phyloP scores from a whole-genome alignment of 805 yeast species.

The Teunomyces panamensis region DNA sequence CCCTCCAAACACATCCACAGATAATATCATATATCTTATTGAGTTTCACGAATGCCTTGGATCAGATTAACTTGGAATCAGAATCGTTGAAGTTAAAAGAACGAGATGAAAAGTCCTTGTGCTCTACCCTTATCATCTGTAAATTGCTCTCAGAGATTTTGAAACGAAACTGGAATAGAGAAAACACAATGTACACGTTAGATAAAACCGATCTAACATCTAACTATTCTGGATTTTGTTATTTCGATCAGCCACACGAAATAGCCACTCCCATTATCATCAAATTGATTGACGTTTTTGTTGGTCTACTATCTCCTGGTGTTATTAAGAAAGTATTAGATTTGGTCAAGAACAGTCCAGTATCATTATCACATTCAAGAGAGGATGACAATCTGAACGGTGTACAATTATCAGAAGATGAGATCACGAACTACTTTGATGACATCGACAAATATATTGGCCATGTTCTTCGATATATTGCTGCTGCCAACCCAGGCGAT shows the following conservation, averaged over 20 bases:
- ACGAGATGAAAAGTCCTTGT: slow-evolving; percentile 27
- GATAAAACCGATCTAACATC: slow-evolving; percentile 10
- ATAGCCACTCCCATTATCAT: slow-evolving; percentile 17
- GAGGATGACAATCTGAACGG: slow-evolving; percentile 5
- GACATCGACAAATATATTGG: slow-evolving; percentile 35
- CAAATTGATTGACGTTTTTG: slow-evolving; percentile 26
- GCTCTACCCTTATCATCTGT: slow-evolving; percentile 31
- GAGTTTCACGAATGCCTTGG: slow-evolving; percentile 22
- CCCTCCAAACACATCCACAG: slow-evolving; percentile 9
- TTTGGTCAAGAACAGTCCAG: slow-evolving; percentile 12
- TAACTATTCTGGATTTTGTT: slow-evolving; percentile 25
- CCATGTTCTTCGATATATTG: slow-evolving; percentile 30
- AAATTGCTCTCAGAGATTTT: slow-evolving; percentile 30
- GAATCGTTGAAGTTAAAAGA: slow-evolving; percentile 20
- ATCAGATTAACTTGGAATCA: slow-evolving; percentile 22
- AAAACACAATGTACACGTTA: slow-evolving; percentile 9
- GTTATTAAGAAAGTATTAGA: slow-evolving; percentile 26
- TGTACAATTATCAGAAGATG: slow-evolving; percentile 2
- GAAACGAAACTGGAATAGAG: slow-evolving; percentile 27
- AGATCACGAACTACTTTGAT: slow-evolving; percentile 10
- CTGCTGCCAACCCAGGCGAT: slow-evolving; percentile 34
- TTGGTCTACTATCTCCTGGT: slow-evolving; percentile 28
- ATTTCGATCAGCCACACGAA: slow-evolving; percentile 27
- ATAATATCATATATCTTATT: slow-evolving; percentile 20
- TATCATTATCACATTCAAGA: neutral